Conservation (phyloP, 2,329 filamentous ascomycete species). For the Fonsecaea nubica region DNA sequence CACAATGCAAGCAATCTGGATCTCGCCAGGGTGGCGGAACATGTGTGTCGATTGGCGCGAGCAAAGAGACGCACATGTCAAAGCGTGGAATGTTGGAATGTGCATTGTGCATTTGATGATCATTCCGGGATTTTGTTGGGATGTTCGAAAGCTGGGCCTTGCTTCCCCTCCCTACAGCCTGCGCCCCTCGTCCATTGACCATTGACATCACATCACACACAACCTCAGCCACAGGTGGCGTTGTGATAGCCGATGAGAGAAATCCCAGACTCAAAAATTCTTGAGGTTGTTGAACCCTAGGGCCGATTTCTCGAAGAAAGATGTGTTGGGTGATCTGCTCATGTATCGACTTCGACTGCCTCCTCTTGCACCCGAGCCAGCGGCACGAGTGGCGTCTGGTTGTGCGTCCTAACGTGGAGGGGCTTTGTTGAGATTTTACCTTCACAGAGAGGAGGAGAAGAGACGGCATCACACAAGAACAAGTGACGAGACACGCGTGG, state of each 20-base stretch:
- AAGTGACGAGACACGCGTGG: not conserved
- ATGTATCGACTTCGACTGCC: not conserved
- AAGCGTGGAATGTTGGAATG: not conserved
- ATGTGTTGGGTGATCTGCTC: not conserved
- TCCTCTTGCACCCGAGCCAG: not conserved
- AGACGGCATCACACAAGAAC: not conserved
- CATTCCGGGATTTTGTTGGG: slow-evolving; percentile 12
- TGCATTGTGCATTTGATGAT: not conserved
- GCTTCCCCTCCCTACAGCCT: not conserved
- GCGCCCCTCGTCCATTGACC: not conserved
- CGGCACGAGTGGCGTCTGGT: not conserved
- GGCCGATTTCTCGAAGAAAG: not conserved
- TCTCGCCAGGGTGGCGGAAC: slow-evolving; percentile 10
- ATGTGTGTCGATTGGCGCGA: slow-evolving; percentile 20
- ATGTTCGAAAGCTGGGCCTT: not conserved
- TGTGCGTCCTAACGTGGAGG: not conserved
- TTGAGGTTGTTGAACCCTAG: not conserved
- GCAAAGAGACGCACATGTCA: slow-evolving; percentile 13
- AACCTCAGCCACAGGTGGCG: not conserved
- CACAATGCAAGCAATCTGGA: slow-evolving; percentile 10
- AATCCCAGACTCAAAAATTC: not conserved
- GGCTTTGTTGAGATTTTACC: not conserved
- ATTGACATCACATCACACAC: not conserved
- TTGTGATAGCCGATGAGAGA: not conserved
- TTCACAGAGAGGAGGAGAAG: not conserved